phyloP scores from a whole-genome alignment of 2,329 filamentous ascomycete species.

The Botrytis sinoallii region DNA sequence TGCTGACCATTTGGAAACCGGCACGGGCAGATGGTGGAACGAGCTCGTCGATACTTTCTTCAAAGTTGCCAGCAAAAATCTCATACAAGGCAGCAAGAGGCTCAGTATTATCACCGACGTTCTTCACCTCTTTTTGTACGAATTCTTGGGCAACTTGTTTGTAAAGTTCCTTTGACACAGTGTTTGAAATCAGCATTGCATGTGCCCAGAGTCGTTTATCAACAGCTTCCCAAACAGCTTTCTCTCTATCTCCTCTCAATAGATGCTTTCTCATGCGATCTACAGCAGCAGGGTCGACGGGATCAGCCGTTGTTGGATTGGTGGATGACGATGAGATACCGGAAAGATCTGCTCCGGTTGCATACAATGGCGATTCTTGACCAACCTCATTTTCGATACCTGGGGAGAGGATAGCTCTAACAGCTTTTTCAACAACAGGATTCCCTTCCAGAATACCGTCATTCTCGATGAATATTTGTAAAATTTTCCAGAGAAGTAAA shows the following conservation, averaged over 20 bases:
- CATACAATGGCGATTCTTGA: conserved; percentile 35
- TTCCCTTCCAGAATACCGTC: conserved; percentile 80
- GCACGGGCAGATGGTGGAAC: conserved; percentile 90
- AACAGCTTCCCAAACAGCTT: conserved; percentile 88
- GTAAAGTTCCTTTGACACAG: conserved; percentile 77
- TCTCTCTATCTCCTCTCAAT: conserved; percentile 78
- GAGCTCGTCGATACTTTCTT: conserved; percentile 93
- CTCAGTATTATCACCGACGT: conserved; percentile 73
- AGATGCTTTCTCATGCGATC: conserved; percentile 71
- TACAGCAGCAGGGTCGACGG: conserved; percentile 65
- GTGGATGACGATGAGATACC: conserved; percentile 40
- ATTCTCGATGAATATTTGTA: conserved; percentile 77
- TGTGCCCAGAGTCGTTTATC: conserved; percentile 96
- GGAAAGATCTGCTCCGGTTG: conserved; percentile 41
- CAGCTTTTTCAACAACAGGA: conserved; percentile 66
- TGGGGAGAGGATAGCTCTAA: conserved; percentile 72
- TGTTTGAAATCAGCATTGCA: conserved; percentile 82
- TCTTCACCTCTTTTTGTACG: conserved; percentile 89
- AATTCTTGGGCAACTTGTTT: conserved; percentile 95
- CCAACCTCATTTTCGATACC: conserved; percentile 39
- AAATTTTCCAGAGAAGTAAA: conserved; percentile 80
- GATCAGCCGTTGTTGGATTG: conserved; percentile 54
- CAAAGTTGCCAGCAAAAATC: conserved; percentile 87
- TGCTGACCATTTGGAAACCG: conserved; percentile 86
- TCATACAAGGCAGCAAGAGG: conserved; percentile 90